Conservation (phyloP, 495 filamentous ascomycete genomes). For the Trichoderma erinaceum region DNA sequence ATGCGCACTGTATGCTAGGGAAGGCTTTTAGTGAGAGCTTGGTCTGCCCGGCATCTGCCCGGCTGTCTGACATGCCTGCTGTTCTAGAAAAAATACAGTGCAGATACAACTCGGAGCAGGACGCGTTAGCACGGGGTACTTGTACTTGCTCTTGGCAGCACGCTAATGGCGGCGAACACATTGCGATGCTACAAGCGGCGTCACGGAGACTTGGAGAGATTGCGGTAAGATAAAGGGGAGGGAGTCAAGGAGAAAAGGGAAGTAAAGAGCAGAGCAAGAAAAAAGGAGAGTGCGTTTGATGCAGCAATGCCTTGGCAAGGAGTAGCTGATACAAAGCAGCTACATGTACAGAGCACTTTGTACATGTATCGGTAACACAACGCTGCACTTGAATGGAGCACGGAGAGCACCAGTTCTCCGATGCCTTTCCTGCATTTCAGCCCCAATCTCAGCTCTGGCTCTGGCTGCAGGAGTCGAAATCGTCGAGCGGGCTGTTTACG, state of each 20-base stretch:
- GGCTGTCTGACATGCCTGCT: no score
- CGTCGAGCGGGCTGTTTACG: not conserved
- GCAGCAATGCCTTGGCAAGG: not conserved
- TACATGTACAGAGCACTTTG: not conserved
- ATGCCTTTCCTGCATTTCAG: not conserved
- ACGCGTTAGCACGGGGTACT: not conserved
- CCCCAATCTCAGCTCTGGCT: not conserved
- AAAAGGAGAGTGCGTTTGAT: not conserved
- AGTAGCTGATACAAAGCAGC: not conserved
- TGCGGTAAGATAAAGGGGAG: not conserved
- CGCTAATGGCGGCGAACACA: not conserved
- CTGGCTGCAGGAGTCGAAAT: not conserved
- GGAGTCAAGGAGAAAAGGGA: not conserved
- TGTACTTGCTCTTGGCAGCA: slow-evolving; percentile 1
- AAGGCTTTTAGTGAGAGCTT: not conserved
- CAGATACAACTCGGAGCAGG: no score
- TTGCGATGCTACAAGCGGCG: slow-evolving; percentile 4
- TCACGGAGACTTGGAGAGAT: not conserved
- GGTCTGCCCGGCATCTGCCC: not conserved
- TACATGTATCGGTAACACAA: not conserved
- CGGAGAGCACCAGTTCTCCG: not conserved
- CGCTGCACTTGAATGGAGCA: not conserved
- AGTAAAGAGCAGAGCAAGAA: not conserved
- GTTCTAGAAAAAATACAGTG: no score
- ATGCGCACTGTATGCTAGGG: not conserved